Percentiles rank a stretch among this genome's conserved stretches.
These are phyloP conservation scores for Psidium friedrichsthalianum DNA, from an alignment of 345 rosid genomes.

Conservation along the genomic window DNA sequence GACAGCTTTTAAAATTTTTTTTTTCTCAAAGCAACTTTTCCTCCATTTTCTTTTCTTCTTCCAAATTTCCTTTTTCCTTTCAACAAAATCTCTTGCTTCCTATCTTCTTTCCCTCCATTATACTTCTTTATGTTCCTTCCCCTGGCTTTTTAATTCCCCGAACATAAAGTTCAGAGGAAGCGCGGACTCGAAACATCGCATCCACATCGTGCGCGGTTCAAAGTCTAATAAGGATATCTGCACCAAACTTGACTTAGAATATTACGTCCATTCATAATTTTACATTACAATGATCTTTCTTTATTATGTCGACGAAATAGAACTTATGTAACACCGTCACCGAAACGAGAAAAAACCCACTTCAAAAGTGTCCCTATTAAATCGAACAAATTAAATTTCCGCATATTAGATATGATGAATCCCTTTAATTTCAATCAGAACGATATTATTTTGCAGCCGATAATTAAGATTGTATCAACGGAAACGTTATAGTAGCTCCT, in stretches of 20 bases:
- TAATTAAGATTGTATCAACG: not conserved
- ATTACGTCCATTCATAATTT: not conserved
- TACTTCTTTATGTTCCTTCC: not conserved
- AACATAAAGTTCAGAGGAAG: not conserved
- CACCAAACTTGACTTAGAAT: not conserved
- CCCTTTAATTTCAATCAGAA: not conserved
- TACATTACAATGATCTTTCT: not conserved
- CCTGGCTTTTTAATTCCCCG: not conserved
- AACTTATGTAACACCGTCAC: not conserved
- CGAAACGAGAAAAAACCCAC: no score
- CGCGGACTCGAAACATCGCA: not conserved
- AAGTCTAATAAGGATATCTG: not conserved
- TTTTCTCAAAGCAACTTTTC: not conserved
- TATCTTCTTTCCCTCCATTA: not conserved
- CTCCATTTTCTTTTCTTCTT: not conserved
- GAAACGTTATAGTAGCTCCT: not conserved
- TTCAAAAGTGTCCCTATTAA: not conserved
- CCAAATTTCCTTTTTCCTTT: no score
- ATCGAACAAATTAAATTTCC: no score
- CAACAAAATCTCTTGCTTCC: no score
- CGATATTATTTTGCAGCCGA: not conserved
- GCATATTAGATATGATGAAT: not conserved
- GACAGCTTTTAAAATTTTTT: not conserved
- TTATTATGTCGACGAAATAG: not conserved
- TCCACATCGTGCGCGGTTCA: rapidly evolving